phyloP scores from a whole-genome alignment of 2,329 filamentous ascomycete genomes.

The Clonostachys chloroleuca region DNA sequence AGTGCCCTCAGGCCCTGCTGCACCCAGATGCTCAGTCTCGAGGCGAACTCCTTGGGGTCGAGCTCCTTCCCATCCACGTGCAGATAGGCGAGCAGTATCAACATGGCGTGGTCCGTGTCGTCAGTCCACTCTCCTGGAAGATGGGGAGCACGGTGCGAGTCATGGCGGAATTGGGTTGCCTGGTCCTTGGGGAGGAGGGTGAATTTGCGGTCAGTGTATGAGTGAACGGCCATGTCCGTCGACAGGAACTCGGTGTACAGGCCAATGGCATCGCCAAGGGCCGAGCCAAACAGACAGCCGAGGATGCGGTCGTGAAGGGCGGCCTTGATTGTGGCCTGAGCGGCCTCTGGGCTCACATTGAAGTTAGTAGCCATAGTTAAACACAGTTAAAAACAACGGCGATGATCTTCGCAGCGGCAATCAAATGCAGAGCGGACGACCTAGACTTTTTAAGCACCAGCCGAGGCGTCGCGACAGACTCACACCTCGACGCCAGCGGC shows the following conservation, averaged over 20 bases:
- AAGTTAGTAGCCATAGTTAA: neutral
- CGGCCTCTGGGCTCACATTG: constrained; percentile 4
- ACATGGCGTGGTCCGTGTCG: constrained; percentile 48
- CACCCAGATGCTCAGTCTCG: constrained; percentile 40
- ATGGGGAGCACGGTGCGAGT: constrained; percentile 37
- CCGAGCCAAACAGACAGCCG: constrained; percentile 43
- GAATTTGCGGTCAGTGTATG: no score
- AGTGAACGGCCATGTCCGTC: no score
- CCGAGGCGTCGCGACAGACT: no score
- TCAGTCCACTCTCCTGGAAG: constrained; percentile 43
- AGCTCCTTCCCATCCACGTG: constrained; percentile 31
- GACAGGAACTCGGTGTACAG: constrained; percentile 47
- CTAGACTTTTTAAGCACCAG: no score
- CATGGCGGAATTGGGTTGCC: constrained; percentile 34
- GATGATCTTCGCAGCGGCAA: no score
- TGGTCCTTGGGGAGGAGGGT: constrained; percentile 21
- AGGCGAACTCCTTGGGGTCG: constrained; percentile 33
- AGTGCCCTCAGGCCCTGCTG: constrained; percentile 38
- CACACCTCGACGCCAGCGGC: no score
- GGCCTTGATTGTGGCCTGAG: constrained; percentile 8
- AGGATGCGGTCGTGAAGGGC: constrained; percentile 28
- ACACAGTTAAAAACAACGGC: no score
- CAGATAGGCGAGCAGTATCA: constrained; percentile 42
- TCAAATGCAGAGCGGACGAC: no score
- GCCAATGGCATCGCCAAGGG: constrained; percentile 48